These are phyloP conservation scores for Phytophthora meadii DNA, from an alignment of 352 stramenopile species.

Conservation along the genomic window DNA sequence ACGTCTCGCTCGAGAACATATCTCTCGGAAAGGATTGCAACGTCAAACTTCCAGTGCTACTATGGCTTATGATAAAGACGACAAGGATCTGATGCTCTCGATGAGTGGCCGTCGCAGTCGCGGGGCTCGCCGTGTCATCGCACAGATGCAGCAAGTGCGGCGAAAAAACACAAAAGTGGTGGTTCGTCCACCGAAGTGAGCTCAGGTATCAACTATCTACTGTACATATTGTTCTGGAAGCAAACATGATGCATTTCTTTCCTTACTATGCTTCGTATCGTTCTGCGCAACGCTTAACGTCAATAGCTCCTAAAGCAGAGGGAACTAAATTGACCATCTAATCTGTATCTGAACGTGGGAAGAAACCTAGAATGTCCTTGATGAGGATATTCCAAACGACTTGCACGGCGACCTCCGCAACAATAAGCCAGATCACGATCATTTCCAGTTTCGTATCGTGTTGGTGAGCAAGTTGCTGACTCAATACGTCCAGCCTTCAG, in stretches of 20 bases:
- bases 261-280: slow-evolving; percentile 2
- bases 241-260: slow-evolving; percentile 20
- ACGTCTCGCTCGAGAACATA: slow-evolving; percentile 43
- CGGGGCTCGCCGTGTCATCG: slow-evolving; percentile 35
- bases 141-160: slow-evolving; percentile 44
- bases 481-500: slow-evolving; percentile 90
- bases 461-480: slow-evolving; percentile 90
- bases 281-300: not conserved
- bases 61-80: slow-evolving; percentile 34
- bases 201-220: slow-evolving; percentile 6
- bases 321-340: slow-evolving; percentile 26
- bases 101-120: slow-evolving; percentile 33
- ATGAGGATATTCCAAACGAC: slow-evolving; percentile 91
- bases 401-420: slow-evolving; percentile 91
- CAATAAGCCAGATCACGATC: slow-evolving; percentile 95
- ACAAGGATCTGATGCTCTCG: slow-evolving; percentile 38
- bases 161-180: slow-evolving; percentile 52
- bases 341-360: slow-evolving; percentile 63
- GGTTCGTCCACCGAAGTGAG: slow-evolving; percentile 35
- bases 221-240: not conserved
- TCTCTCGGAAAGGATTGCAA: slow-evolving; percentile 44
- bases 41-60: slow-evolving; percentile 42
- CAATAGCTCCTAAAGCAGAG: not conserved
- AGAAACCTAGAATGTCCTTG: slow-evolving; percentile 91
- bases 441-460: slow-evolving; percentile 92